Percentiles rank a stretch among this genome's conserved stretches.
Conservation (phyloP, 2,329 filamentous ascomycete species). For the Thelonectria blattea region DNA sequence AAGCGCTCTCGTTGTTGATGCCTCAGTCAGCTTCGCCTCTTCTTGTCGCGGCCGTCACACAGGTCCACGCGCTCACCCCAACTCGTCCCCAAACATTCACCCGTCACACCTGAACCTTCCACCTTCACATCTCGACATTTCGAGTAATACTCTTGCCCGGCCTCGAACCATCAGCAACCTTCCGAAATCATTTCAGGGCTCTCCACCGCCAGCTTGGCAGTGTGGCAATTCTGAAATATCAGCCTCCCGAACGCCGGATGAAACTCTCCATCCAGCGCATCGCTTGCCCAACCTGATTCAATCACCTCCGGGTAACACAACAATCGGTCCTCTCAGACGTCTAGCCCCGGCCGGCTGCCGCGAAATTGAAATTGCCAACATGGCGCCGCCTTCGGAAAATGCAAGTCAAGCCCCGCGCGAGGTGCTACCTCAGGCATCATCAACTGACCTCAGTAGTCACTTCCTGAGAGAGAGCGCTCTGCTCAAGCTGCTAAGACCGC, state of each 20-base stretch:
- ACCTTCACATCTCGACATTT: background rate
- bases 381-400: conserved; percentile 11
- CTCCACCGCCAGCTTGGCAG: too few species aligned
- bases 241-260: background rate
- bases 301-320: background rate
- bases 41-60: conserved; percentile 3
- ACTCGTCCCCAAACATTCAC: background rate
- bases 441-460: conserved; percentile 13
- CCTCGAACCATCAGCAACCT: background rate
- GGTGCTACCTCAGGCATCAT: background rate
- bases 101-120: background rate
- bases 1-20: background rate
- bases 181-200: background rate
- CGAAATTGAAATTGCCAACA: background rate
- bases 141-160: background rate
- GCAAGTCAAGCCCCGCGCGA: background rate
- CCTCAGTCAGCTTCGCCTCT: conserved; percentile 12
- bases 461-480: conserved; percentile 1
- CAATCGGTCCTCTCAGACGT: background rate
- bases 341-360: background rate
- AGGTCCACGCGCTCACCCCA: background rate
- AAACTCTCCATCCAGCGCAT: background rate
- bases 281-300: background rate
- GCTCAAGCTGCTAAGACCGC: background rate
- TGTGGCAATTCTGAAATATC: background rate